These are phyloP conservation scores for Cladosporium sp. DNA, from an alignment of 2,329 filamentous ascomycete genomes.

Conservation along the genomic window DNA sequence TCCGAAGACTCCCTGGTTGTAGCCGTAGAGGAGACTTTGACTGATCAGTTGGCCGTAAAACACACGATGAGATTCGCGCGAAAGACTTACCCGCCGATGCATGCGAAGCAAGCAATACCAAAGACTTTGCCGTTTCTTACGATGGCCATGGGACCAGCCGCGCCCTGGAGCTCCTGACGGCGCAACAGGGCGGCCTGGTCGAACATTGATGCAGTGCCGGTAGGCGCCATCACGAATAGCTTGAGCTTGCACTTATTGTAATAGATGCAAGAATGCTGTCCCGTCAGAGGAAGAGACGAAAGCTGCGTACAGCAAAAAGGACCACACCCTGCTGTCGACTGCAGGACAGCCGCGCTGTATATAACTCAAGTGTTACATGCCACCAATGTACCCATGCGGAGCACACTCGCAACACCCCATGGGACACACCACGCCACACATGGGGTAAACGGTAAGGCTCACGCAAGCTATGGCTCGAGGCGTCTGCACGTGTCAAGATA, in stretches of 20 bases:
- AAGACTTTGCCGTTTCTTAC: conserved; percentile 56
- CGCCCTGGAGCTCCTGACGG: conserved; percentile 42
- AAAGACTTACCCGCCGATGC: conserved; percentile 43
- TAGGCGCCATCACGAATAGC: conserved; percentile 39
- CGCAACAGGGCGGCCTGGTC: conserved; percentile 44
- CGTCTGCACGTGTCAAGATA: conserved; percentile 13
- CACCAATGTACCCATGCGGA: neutral
- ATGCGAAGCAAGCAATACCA: conserved; percentile 56
- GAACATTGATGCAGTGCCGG: conserved; percentile 38
- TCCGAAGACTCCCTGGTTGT: conserved; percentile 76
- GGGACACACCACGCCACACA: conserved; percentile 3
- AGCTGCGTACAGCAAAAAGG: no score
- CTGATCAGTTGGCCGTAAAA: neutral
- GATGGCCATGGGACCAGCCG: conserved; percentile 50
- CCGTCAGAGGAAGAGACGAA: neutral
- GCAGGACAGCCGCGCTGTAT: conserved; percentile 7
- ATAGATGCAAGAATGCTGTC: neutral
- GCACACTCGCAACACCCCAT: neutral
- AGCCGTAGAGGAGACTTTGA: conserved; percentile 55
- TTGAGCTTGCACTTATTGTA: neutral
- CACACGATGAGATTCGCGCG: conserved; percentile 25
- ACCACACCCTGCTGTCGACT: neutral
- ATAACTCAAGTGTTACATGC: neutral
- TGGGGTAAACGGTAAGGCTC: conserved; percentile 13
- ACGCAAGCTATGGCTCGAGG: conserved; percentile 10